Conservation (phyloP, 371 early-diverging fungal species). For the Saksenaea oblongispora region DNA sequence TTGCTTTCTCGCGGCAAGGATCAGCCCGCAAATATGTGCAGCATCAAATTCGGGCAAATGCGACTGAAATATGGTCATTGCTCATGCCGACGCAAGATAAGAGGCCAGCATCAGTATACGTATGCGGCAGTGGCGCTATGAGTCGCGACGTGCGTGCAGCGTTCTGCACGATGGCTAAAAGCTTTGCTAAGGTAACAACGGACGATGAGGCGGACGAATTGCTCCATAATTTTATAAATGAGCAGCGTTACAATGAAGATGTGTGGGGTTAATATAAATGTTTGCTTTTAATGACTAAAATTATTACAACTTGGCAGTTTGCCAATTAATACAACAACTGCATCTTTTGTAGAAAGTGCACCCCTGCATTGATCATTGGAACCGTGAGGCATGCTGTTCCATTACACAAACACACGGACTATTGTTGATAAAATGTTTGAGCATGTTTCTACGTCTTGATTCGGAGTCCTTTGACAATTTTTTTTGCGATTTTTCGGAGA, state of each 20-base stretch:
- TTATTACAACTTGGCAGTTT: too few species aligned
- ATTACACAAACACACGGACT: too few species aligned
- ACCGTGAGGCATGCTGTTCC: too few species aligned
- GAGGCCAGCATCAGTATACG: slow-evolving; percentile 34
- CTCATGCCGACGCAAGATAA: slow-evolving; percentile 21
- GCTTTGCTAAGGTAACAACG: slow-evolving; percentile 32
- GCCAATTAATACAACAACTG: too few species aligned
- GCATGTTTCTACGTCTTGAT: too few species aligned
- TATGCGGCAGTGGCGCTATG: slow-evolving; percentile 51
- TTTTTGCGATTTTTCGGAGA: too few species aligned
- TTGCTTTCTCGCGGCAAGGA: slow-evolving; percentile 70
- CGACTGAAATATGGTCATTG: slow-evolving; percentile 29
- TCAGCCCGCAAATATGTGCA: slow-evolving; percentile 45
- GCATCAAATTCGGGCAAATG: slow-evolving; percentile 43
- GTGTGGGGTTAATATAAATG: slow-evolving; percentile 47
- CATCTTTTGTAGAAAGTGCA: too few species aligned
- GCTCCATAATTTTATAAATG: slow-evolving; percentile 26
- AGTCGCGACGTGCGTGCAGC: slow-evolving; percentile 46
- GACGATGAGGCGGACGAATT: slow-evolving; percentile 35
- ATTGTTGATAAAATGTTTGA: too few species aligned
- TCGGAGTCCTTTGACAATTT: too few species aligned
- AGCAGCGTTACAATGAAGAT: slow-evolving; percentile 48
- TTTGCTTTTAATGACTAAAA: not conserved
- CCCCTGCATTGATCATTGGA: too few species aligned
- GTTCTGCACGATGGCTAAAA: slow-evolving; percentile 35